Evolutionary conservation across 1,284 basidiomycete species (phyloP).

Genomic region (Bondarzewia mesenterica): DNA sequence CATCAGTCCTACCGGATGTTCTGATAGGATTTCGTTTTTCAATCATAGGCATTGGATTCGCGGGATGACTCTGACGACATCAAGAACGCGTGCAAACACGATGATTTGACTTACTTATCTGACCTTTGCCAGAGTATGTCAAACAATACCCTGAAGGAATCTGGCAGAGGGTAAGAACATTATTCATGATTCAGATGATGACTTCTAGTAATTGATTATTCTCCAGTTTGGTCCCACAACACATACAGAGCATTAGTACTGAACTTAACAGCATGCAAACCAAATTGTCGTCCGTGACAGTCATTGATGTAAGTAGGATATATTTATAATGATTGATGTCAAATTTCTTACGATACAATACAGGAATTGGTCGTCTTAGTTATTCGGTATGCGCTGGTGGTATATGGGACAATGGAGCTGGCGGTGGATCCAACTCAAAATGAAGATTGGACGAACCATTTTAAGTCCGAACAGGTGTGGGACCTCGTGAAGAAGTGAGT

Average conservation of each 20-base stretch:
- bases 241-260: not conserved
- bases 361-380: conserved; percentile 6
- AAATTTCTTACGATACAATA: conserved; percentile 2
- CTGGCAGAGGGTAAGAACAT: not conserved
- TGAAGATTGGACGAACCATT: conserved; percentile 8
- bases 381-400: conserved; percentile 10
- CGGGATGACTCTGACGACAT: not conserved
- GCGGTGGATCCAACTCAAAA: not conserved
- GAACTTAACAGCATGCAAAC: not conserved
- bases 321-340: too few species aligned
- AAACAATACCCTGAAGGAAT: not conserved
- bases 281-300: not conserved
- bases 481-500: conserved; percentile 3
- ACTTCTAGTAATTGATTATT: not conserved
- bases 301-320: not conserved
- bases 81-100: not conserved
- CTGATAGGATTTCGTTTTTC: not conserved
- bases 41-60: not conserved
- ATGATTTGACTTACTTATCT: not conserved
- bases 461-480: conserved; percentile 8
- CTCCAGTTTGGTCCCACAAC: not conserved
- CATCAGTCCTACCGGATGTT: conserved; percentile 3
- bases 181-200: not conserved
- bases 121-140: not conserved
- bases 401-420: conserved; percentile 11